Evolutionary conservation across 2,329 filamentous ascomycete genomes (phyloP).

Genomic region (Ploettnerulaceae sp.): DNA sequence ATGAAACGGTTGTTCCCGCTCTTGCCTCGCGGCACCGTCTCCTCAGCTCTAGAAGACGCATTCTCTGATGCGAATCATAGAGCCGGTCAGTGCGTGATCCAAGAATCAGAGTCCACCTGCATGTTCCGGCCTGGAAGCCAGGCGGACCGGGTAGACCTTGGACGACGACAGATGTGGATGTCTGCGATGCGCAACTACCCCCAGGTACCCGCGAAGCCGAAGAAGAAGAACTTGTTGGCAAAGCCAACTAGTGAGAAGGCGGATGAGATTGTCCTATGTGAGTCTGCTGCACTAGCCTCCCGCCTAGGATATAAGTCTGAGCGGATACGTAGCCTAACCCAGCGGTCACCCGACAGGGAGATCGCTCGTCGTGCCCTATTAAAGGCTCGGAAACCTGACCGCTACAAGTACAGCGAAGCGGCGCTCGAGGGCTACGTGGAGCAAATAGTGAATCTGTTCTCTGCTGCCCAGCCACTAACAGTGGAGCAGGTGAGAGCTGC

Average conservation of each 20-base stretch:
- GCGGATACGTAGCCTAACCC: not conserved
- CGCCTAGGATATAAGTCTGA: not conserved
- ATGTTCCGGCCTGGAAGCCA: conserved; percentile 12
- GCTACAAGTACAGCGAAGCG: not conserved
- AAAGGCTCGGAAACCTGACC: not conserved
- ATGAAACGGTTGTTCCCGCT: conserved; percentile 30
- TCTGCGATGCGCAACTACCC: conserved; percentile 33
- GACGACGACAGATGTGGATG: conserved; percentile 32
- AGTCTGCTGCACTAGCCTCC: not conserved
- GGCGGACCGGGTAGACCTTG: conserved; percentile 14
- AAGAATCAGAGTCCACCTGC: conserved; percentile 29
- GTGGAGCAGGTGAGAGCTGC: conserved; percentile 5
- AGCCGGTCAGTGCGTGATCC: conserved; percentile 21
- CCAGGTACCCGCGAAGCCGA: conserved; percentile 16
- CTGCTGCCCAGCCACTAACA: not conserved
- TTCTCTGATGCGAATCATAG: conserved; percentile 12
- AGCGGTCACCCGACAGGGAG: conserved; percentile 10
- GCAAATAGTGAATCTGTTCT: not conserved
- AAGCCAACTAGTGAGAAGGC: conserved; percentile 15
- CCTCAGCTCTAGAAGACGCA: conserved; percentile 10
- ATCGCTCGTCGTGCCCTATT: conserved; percentile 9
- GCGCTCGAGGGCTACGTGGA: not conserved
- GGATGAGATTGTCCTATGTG: not conserved
- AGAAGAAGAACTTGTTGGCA: conserved; percentile 22
- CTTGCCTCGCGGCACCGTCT: conserved; percentile 13